phyloP scores from a whole-genome alignment of 2,329 filamentous ascomycete genomes.

The Tolypocladium inflatum region DNA sequence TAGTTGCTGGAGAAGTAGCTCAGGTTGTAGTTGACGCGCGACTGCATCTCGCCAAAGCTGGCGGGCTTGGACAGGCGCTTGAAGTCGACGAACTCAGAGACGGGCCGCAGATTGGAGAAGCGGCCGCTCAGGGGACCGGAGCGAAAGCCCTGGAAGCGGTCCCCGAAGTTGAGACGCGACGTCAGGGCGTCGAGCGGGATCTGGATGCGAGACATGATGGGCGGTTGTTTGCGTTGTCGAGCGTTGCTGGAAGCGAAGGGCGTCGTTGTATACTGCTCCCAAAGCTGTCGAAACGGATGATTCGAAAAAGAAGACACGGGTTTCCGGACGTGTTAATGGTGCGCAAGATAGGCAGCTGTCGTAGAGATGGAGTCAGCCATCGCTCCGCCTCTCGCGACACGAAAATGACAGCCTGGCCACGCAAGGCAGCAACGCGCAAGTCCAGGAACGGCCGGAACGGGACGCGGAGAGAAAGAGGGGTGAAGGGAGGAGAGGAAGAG shows the following conservation, averaged over 20 bases:
- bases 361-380: not conserved
- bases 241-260: not conserved
- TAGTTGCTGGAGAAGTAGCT: slow-evolving; percentile 99
- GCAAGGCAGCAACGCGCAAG: not conserved
- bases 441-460: not conserved
- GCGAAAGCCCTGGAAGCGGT: slow-evolving; percentile 77
- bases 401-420: not conserved
- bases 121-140: slow-evolving; percentile 69
- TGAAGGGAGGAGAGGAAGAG: not conserved
- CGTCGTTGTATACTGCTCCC: not conserved
- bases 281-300: not conserved
- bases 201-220: slow-evolving; percentile 72
- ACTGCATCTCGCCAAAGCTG: slow-evolving; percentile 85
- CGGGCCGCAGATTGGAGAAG: slow-evolving; percentile 84
- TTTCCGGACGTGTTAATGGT: not conserved
- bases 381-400: not conserved
- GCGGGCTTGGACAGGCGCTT: slow-evolving; percentile 91
- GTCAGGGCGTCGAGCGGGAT: slow-evolving; percentile 88
- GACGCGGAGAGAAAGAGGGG: too few species aligned
- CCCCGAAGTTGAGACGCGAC: slow-evolving; percentile 76
- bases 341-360: not conserved
- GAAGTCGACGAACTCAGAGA: slow-evolving; percentile 91
- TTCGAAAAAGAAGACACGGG: not conserved
- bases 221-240: slow-evolving; percentile 4
- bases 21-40: slow-evolving; percentile 92